These are phyloP conservation scores for Steccherinum ochraceum DNA, from an alignment of 768 basidiomycete genomes.

Conservation along the genomic window DNA sequence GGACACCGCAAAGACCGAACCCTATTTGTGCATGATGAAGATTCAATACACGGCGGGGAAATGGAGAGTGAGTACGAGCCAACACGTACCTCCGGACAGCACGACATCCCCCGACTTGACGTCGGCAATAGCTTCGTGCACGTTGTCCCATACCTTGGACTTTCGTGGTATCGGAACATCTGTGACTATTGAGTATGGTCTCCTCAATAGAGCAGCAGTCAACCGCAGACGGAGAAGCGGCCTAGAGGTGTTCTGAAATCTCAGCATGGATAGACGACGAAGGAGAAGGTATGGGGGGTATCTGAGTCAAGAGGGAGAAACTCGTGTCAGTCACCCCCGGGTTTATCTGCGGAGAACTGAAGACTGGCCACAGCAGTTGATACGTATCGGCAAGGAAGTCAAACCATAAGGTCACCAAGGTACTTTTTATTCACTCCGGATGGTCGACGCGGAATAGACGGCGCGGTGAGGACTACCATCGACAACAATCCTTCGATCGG, in stretches of 20 bases:
- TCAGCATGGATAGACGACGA: conserved; percentile 10
- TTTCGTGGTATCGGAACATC: conserved; percentile 26
- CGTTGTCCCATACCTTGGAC: conserved; percentile 67
- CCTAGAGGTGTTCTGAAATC: conserved; percentile 11
- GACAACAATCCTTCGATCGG: no score
- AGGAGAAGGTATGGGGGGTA: background rate
- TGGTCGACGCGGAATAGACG: no score
- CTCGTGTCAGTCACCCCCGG: no score
- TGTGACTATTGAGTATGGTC: conserved; percentile 19
- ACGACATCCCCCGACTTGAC: conserved; percentile 75
- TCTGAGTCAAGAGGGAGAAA: no score
- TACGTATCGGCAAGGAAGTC: no score
- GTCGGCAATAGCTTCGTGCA: conserved; percentile 75
- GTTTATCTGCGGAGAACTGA: no score
- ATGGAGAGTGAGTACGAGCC: background rate
- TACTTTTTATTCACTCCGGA: no score
- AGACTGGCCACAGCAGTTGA: no score
- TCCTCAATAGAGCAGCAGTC: conserved; percentile 12
- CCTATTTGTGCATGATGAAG: conserved; percentile 52
- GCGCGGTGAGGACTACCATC: no score
- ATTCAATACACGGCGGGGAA: background rate
- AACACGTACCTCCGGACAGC: conserved; percentile 66
- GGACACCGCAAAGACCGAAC: conserved; percentile 83
- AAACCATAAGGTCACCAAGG: no score
- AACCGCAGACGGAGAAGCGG: conserved; percentile 13